Conservation (phyloP, 176 grass and related monocot genomes). For the Guadua angustifolia region DNA sequence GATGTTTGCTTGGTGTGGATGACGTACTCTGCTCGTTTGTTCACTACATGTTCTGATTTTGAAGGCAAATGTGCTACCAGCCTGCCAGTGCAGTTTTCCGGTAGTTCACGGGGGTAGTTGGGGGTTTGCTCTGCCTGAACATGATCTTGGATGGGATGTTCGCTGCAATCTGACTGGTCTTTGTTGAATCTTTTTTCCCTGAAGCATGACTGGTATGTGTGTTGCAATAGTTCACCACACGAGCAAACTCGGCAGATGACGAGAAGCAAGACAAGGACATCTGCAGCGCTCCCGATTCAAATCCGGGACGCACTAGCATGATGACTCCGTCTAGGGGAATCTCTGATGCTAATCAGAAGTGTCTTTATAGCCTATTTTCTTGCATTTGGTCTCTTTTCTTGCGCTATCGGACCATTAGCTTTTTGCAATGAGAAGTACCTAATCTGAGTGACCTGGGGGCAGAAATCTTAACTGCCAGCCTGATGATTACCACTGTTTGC, state of each 20-base stretch:
- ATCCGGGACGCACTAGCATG: neutral
- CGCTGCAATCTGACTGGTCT: neutral
- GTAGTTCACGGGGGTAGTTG: neutral
- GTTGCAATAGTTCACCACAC: neutral
- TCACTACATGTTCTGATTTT: neutral
- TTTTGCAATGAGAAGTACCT: neutral
- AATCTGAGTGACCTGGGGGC: neutral
- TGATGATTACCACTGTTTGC: conserved; percentile 48
- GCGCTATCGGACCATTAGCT: neutral
- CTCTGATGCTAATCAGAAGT: conserved; percentile 16
- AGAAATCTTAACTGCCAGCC: conserved; percentile 34
- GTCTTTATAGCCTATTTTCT: neutral
- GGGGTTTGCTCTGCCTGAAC: no score
- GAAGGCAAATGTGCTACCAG: neutral
- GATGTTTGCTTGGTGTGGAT: neutral
- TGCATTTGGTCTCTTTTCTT: neutral
- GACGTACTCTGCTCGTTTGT: neutral
- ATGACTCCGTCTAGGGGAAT: conserved; percentile 58
- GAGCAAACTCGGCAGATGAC: neutral
- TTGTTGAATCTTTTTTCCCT: neutral
- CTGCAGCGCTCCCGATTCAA: neutral
- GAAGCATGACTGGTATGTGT: neutral
- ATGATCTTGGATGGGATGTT: neutral
- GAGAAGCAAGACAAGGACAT: conserved; percentile 30
- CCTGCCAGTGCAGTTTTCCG: neutral